These are phyloP conservation scores for Selaginella tamariscina DNA, from an alignment of 75 land plant species.

Conservation along the genomic window DNA sequence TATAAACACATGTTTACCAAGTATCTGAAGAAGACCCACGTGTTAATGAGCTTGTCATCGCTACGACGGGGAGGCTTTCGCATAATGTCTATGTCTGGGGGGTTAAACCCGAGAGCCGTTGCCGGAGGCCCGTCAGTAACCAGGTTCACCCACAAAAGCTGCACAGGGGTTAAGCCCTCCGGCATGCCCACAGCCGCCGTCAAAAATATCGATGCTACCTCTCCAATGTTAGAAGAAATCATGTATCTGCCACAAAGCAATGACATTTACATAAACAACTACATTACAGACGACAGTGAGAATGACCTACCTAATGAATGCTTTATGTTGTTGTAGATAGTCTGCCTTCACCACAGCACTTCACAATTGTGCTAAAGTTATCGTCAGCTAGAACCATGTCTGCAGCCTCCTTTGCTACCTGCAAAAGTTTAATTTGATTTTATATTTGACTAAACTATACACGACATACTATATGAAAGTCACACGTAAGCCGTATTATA, in stretches of 20 bases:
- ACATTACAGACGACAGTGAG: background rate
- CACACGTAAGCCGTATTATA: no score
- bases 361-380: constrained; percentile 78
- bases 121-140: constrained; percentile 11
- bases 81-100: constrained; percentile 2
- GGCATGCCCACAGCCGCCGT: constrained; percentile 50
- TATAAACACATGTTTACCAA: no score
- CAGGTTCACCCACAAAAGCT: constrained; percentile 80
- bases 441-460: background rate
- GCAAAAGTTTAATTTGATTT: background rate
- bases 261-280: background rate
- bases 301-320: constrained; percentile 62
- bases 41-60: constrained; percentile 60
- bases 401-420: constrained; percentile 93
- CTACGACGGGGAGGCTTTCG: constrained; percentile 40
- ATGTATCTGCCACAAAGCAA: background rate
- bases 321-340: constrained; percentile 91
- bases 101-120: constrained; percentile 5
- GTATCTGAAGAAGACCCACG: constrained; percentile 88
- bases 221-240: constrained; percentile 10
- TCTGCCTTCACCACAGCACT: constrained; percentile 80
- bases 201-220: constrained; percentile 8
- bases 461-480: background rate
- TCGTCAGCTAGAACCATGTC: constrained; percentile 96
- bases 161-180: constrained; percentile 22